A percentile compares a stretch with the other conserved stretches of the same genome.
phyloP scores from a whole-genome alignment of 345 rosid species.

The Salix suchowensis region DNA sequence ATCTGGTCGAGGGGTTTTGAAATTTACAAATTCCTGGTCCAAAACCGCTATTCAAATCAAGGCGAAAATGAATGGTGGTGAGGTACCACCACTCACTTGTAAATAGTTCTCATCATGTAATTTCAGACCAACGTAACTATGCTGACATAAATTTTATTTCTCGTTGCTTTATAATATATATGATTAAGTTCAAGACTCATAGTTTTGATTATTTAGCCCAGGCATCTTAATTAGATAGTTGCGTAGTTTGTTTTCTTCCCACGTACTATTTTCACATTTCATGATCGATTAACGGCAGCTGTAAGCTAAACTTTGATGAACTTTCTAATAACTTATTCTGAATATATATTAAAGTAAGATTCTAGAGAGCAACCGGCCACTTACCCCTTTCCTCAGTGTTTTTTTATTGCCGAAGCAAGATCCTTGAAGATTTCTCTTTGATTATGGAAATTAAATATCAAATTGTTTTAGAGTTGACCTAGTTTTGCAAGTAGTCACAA shows the following conservation, averaged over 20 bases:
- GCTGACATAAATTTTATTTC: no score
- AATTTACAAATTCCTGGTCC: not conserved
- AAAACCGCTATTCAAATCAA: no score
- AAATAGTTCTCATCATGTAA: no score
- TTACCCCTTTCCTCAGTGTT: slow-evolving; percentile 16
- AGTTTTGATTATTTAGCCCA: no score
- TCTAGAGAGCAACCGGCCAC: slow-evolving; percentile 29
- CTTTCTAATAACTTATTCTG: not conserved
- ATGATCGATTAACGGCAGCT: slow-evolving; percentile 19
- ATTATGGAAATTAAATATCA: slow-evolving; percentile 9
- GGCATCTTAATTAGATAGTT: no score
- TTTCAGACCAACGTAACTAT: no score
- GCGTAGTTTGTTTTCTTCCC: no score
- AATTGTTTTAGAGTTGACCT: slow-evolving; percentile 13
- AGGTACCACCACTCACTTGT: no score
- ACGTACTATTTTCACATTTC: no score
- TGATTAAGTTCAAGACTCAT: no score
- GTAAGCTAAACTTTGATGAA: slow-evolving; percentile 5
- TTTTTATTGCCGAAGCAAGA: slow-evolving; percentile 1
- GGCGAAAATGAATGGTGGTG: no score
- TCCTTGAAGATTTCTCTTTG: slow-evolving; percentile 22
- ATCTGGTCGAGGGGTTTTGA: not conserved
- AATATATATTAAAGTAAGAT: slow-evolving; percentile 6
- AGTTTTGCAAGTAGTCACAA: not conserved
- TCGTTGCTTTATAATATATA: no score